Conservation (phyloP, 108 stramenopile species). For the Nannochloropsis oceanica region DNA sequence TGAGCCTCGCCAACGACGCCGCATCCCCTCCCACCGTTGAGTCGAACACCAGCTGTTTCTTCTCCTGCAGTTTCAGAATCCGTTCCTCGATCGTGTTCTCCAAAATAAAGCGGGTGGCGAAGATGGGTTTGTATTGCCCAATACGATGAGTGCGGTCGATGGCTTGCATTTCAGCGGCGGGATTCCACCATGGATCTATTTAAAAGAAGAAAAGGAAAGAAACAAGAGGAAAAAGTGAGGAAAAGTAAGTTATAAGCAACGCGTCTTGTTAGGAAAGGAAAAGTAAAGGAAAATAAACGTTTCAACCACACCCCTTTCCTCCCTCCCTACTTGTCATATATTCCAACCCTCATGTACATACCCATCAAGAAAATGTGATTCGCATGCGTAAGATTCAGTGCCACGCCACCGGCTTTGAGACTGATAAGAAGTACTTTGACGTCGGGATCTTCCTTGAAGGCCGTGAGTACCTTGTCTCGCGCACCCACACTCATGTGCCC, state of each 20-base stretch:
- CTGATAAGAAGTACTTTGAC: slow-evolving; percentile 81
- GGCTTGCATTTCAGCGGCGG: slow-evolving; percentile 93
- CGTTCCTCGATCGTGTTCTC: slow-evolving; percentile 93
- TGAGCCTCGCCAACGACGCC: slow-evolving; percentile 33
- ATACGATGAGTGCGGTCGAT: slow-evolving; percentile 94
- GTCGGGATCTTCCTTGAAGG: slow-evolving; percentile 61
- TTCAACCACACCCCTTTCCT: no score
- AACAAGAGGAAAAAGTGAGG: neutral
- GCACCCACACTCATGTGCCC: slow-evolving; percentile 82
- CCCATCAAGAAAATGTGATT: slow-evolving; percentile 80
- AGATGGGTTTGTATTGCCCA: slow-evolving; percentile 81
- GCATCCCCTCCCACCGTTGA: slow-evolving; percentile 61
- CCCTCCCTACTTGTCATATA: no score
- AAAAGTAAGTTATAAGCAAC: neutral
- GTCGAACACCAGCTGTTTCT: slow-evolving; percentile 87
- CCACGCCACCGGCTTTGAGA: slow-evolving; percentile 90
- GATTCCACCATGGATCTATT: slow-evolving; percentile 63
- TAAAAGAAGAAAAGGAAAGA: neutral
- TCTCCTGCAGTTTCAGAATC: slow-evolving; percentile 88
- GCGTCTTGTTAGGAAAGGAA: no score
- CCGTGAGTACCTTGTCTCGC: slow-evolving; percentile 57
- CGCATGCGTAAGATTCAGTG: slow-evolving; percentile 81
- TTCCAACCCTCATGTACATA: neutral
- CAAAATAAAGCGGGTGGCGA: slow-evolving; percentile 82
- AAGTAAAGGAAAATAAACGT: no score